phyloP scores from a whole-genome alignment of 1,284 basidiomycete genomes.

The Anthracocystis walkeri region DNA sequence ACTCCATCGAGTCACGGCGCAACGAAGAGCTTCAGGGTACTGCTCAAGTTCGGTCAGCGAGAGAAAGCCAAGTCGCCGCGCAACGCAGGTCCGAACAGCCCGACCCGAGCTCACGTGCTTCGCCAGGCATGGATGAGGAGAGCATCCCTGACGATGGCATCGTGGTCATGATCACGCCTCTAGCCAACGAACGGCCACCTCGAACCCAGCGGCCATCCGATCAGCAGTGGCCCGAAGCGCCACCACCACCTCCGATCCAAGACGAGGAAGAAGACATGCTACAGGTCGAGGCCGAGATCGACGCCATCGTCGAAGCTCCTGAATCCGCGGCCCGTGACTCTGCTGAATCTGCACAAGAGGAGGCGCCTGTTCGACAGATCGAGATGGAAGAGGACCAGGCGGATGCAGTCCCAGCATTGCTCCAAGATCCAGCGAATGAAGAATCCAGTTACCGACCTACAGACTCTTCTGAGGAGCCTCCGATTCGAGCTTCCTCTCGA shows the following conservation, averaged over 20 bases:
- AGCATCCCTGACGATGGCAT: slow-evolving; percentile 26
- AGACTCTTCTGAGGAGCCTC: not conserved
- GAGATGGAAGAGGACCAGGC: too few relatives aligned
- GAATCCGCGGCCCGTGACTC: too few relatives aligned
- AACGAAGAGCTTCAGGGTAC: not conserved
- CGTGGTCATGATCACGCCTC: slow-evolving; percentile 23
- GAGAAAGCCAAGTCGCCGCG: not conserved
- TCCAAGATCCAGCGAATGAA: not conserved
- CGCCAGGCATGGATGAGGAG: not conserved
- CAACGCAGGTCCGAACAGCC: not conserved
- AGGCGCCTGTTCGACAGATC: too few relatives aligned
- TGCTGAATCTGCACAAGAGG: too few relatives aligned
- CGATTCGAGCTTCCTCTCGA: not conserved
- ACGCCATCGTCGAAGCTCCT: not conserved
- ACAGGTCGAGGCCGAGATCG: slow-evolving; percentile 24
- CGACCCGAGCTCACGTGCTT: too few relatives aligned
- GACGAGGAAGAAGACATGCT: slow-evolving; percentile 27
- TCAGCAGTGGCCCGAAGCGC: slow-evolving; percentile 19
- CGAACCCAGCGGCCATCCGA: not conserved
- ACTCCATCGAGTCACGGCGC: not conserved
- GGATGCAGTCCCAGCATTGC: too few relatives aligned
- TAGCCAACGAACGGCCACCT: not conserved
- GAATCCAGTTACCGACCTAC: not conserved
- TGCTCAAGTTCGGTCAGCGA: not conserved
- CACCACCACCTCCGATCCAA: slow-evolving; percentile 29